Evolutionary conservation across 2,329 filamentous ascomycete genomes (phyloP), one percentile per base, ranked within the genome.

Genomic region (Fusarium torreyae): DNA sequence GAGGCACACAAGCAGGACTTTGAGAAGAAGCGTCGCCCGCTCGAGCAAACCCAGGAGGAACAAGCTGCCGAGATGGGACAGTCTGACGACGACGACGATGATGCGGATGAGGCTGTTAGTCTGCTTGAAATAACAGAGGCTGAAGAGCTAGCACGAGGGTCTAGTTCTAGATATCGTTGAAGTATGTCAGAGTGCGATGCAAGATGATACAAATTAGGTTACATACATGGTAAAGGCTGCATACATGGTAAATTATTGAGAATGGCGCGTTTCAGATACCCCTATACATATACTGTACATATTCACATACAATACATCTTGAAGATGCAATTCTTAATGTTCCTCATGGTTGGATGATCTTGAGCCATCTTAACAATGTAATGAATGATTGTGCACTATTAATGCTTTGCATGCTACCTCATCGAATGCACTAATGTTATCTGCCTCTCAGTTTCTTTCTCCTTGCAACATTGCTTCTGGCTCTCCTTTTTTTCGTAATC

Each of bases 1-100:
- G 87, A 91, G 65, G 95, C 95, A 7, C 96, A 98, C 78, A 91
- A 88, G 64, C 92, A 97, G 78, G 95, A 98, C 80, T 98, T 98
- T 77, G 92, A 97, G 80, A 92, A 96, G 82, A 92, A 89, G 77
- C 86, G 88, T 66, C 80, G 77, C 71, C 79, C 71, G 0, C 53
- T 63, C n/a, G 76, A 75, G 22, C 69, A 75, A 31, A 72, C 59
- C 0, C 72, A 68, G 0, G 75, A 74, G 17, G 70, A 69, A 2
- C 73, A 67, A 1, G 65, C 72, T 13, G 66, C 62, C 4, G 73
- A 76, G 15, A 71, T 76, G 18, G 75, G 72, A 17, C 76, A 76
- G n/a, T 75, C 74, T 8, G 78, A 77, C 1, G 80, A 79, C 20
- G 80, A 81, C 18, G 79, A 81, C 2, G 78, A 80, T 4, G 77